These are phyloP conservation scores for Antitrichia curtipendula DNA, from an alignment of 225 moss, liverwort and hornwort species.

Conservation along the genomic window DNA sequence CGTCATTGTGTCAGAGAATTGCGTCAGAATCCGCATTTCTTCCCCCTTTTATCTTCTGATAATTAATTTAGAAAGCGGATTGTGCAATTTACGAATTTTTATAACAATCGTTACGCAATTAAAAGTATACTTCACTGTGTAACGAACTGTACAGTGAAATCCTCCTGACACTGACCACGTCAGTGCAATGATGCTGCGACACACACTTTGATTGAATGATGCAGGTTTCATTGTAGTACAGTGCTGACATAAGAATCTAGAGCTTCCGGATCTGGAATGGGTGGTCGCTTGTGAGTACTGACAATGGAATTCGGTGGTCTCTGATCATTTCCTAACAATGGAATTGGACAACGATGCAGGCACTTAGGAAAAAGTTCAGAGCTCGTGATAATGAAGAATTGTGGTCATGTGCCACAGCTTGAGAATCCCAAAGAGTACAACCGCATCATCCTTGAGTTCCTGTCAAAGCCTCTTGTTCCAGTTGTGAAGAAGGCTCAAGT, in stretches of 20 bases:
- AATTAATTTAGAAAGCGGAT: not conserved
- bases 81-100: not conserved
- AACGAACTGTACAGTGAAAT: not conserved
- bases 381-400: slow-evolving; percentile 15
- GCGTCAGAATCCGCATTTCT: not conserved
- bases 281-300: not conserved
- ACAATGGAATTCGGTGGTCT: not conserved
- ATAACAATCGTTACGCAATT: not conserved
- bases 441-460: slow-evolving; percentile 5
- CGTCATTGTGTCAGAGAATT: not conserved
- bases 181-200: not conserved
- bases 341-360: not conserved
- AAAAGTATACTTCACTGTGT: not conserved
- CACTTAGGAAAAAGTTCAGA: slow-evolving; percentile 8
- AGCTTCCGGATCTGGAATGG: not conserved
- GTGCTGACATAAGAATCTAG: not conserved
- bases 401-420: slow-evolving; percentile 18
- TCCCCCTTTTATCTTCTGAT: too few relatives aligned
- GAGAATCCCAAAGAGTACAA: slow-evolving; percentile 30
- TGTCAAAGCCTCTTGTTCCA: not conserved
- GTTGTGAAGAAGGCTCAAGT: not conserved
- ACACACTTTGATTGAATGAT: not conserved
- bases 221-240: not conserved
- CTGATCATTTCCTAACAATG: not conserved
- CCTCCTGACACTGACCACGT: not conserved